Evolutionary conservation across 208 protist species (phyloP), one percentile per base, ranked within the genome.

Genomic region (Angomonas ambiguus): DNA sequence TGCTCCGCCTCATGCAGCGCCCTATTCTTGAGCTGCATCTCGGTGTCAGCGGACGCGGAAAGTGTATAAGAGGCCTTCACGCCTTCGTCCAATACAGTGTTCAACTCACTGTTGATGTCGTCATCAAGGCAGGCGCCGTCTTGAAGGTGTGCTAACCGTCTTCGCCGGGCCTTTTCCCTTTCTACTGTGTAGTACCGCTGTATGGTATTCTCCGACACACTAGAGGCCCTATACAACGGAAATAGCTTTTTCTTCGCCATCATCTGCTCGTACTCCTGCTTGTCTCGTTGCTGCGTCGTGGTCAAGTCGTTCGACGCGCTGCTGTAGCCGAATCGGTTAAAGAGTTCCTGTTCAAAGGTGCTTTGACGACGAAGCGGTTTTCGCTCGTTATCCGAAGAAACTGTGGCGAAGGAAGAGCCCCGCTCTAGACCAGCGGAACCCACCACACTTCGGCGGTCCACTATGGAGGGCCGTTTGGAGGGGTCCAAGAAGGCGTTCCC

Each of bases 121-220:
- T 62, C 31, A 18, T 34, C 31, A n/a, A 62, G 24, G 2, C n/a
- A 10, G 2, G 31, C 56, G 11, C 56, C 56, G 2, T 34, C 30
- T 30, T 45, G 56, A 3, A 62, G 56, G 30, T 22, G 30, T 8
- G 30, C 30, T 32, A 10, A 25, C 30, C 56, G 56, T 3, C 56
- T 27, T n/a, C 30, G 30, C 28, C 31, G 24, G 32, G 62, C 38
- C 35, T 66, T 55, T 20, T 51, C 38, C 31, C 42, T 51, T 48
- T 74, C 65, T 33, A 72, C 65, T 0, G 41, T 25, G 24, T 69
- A 38, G 58, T 80, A 82, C 27, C 32, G 45, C 22, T 77, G 57
- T 56, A 93, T 61, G 20, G 87, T 93, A 58, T 77, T 85, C 75
- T 93, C 87, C 30, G 81, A 75, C 2, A 93, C 72, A 28, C 82